Evolutionary conservation across 495 filamentous ascomycete species (phyloP), one percentile per base, ranked within the genome.

Genomic region (Apodospora peruviana): DNA sequence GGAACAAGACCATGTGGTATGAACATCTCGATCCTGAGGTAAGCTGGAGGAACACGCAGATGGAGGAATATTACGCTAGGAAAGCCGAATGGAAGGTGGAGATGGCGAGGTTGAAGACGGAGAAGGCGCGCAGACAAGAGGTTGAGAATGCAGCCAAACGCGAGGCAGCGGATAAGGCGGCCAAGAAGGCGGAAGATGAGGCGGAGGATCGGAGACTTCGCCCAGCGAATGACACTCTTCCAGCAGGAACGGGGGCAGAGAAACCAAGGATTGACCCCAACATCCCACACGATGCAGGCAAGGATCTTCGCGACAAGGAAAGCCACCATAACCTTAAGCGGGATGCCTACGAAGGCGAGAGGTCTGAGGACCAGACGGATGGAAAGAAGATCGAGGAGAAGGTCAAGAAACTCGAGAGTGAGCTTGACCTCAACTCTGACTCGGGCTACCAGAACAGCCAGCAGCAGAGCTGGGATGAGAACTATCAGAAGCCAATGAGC

Each of bases 1-100:
- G 87, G 80, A 85, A 91, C 59, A 72, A 90, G 62, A 86, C 80
- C 1, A 61, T 67, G 22, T 94, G 82, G 62, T 67, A 74, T 27
- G 66, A 76, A 32, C 70, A 66, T 9, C 54, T 86, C 3, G 84
- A 88, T 51, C 78, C 81, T 0, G 61, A 52, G 2, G 58, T 57
- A 3, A 55, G 48, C 1, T 57, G 45, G 20, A 65, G 71, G 37
- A 65, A 68, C 16, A 52, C 64, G 42, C 55, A 71, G 45, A 58
- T 73, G 57, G 64, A 57, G 16, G 58, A 68, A 2, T 80, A 74
- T 37, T 43, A 70, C 21, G 53, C 45, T 10, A 48, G 52, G 48
- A 51, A 61, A 38, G 62, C 59, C 22, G 62, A 69, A 45, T 60
- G 65, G 58, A 61, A 69, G 49, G 32, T 52, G 22, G 40, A 62